A percentile compares a stretch with the other conserved stretches of the same genome.
Conservation (phyloP, 768 basidiomycete species). For the Mycena haematopus region DNA sequence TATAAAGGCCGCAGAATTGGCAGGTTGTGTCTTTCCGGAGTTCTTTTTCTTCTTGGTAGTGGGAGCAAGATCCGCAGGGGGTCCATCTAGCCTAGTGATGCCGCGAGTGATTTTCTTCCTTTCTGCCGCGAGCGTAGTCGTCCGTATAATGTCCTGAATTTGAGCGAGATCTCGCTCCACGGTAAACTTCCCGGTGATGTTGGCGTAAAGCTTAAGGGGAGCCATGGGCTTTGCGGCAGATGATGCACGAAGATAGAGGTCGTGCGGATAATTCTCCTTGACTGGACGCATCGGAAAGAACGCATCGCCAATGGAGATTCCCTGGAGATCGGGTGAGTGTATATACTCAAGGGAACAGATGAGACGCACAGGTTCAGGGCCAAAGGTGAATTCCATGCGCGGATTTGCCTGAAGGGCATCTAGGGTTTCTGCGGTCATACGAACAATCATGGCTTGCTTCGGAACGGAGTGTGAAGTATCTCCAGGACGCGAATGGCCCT, state of each 20-base stretch:
- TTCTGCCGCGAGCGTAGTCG: slow-evolving; percentile 52
- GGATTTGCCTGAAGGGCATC: slow-evolving; percentile 65
- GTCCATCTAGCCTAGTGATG: slow-evolving; percentile 54
- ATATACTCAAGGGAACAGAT: background rate
- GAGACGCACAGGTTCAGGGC: slow-evolving; percentile 59
- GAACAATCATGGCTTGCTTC: slow-evolving; percentile 78
- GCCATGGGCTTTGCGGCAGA: slow-evolving; percentile 63
- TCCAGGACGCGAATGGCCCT: slow-evolving; percentile 61
- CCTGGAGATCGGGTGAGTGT: slow-evolving; percentile 44
- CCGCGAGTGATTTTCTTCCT: slow-evolving; percentile 49
- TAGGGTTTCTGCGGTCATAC: slow-evolving; percentile 75
- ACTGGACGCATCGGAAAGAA: slow-evolving; percentile 65
- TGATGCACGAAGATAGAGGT: slow-evolving; percentile 73
- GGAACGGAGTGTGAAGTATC: slow-evolving; percentile 63
- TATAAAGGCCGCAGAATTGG: slow-evolving; percentile 29
- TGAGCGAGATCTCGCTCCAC: slow-evolving; percentile 66
- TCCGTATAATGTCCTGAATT: slow-evolving; percentile 51
- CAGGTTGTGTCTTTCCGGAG: slow-evolving; percentile 27
- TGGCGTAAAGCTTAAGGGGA: slow-evolving; percentile 76
- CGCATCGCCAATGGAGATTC: slow-evolving; percentile 67
- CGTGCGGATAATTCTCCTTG: slow-evolving; percentile 65
- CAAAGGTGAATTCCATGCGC: slow-evolving; percentile 67
- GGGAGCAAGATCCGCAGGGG: slow-evolving; percentile 47
- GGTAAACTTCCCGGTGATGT: slow-evolving; percentile 73
- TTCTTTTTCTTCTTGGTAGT: slow-evolving; percentile 37